phyloP scores from a whole-genome alignment of 2,329 filamentous ascomycete genomes.

The Colletotrichum nymphaeae region DNA sequence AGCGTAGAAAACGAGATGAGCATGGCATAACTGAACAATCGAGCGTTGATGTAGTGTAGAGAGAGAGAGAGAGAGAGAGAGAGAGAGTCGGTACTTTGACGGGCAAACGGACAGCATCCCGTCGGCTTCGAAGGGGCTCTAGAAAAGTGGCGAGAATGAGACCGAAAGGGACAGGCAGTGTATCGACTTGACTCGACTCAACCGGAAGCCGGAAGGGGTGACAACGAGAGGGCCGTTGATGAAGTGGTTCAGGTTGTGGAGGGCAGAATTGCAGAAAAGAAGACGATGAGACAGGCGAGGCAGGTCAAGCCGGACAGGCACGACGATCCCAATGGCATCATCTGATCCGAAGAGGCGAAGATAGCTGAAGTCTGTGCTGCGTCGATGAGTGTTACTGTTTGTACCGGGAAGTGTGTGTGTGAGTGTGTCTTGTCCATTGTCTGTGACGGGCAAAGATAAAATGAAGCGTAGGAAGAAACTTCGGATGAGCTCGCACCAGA shows the following conservation, averaged over 20 bases:
- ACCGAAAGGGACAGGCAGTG: conserved; percentile 1
- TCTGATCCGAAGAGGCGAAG: conserved; percentile 13
- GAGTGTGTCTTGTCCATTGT: not conserved
- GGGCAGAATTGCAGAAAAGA: not conserved
- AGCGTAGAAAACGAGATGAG: not conserved
- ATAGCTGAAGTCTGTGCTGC: conserved; percentile 20
- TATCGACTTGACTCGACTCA: conserved; percentile 2
- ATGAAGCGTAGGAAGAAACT: not conserved
- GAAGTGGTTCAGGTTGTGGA: not conserved
- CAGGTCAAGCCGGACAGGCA: conserved; percentile 5
- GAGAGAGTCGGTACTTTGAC: not conserved
- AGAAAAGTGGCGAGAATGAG: not conserved
- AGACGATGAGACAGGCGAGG: not conserved
- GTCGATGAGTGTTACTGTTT: not conserved
- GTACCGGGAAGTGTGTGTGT: not conserved
- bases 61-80: not conserved
- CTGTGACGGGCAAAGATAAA: not conserved
- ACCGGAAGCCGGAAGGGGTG: not conserved
- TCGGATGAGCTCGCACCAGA: not conserved
- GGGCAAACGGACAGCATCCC: not conserved
- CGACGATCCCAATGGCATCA: conserved; percentile 23
- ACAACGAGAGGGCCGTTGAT: conserved; percentile 3
- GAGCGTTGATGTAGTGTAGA: not conserved
- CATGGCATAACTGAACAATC: not conserved
- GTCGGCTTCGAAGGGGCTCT: not conserved